Evolutionary conservation across 257 asterid species (phyloP), one percentile per base, ranked within the genome.

Genomic region (Mentha longifolia): DNA sequence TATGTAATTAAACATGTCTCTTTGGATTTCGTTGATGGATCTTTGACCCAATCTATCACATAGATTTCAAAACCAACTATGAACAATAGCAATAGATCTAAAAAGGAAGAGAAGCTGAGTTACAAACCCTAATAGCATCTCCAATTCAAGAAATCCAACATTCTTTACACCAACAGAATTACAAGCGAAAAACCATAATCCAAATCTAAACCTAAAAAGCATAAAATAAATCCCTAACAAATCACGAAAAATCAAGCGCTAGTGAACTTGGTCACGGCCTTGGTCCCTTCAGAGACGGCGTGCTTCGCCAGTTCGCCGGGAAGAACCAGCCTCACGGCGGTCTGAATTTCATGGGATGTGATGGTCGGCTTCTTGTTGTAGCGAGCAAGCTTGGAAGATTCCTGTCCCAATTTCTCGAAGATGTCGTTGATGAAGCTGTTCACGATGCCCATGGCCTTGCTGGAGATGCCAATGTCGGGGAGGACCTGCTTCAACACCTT

Each of bases 391-490:
- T 74, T 56, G 5, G 90, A 73, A 4, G 88, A 64, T 28, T 87
- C 90, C 77, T 83, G 87, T 16, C 87, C n/a, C 67, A 87, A 45
- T 39, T 87, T 87, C 87, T 87, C 88, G 37, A 87, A 87, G 0
- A 87, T 87, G 11, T 87, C 90, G 20, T 87, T 85, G 80, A 87
- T 87, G 71, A 87, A 87, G 67, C 90, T 85, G 86, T 87, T 87
- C 93, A 87, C 85, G 58, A 87, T 85, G 0, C 88, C 90, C 93
- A 85, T 87, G 4, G 93, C 90, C 80, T 87, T 87, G 93, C 90
- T 87, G 46, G 93, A 87, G 59, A 87, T 85, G 1, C 88, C 90
- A 60, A 87, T 87, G 51, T 87, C 90, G 0, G 90, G 93, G 25
- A 85, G 90, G 20, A 85, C 90, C 72, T 87, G 87, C 30, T 87